Conservation (phyloP, 2,329 filamentous ascomycete genomes). For the Aspergillus latus region DNA sequence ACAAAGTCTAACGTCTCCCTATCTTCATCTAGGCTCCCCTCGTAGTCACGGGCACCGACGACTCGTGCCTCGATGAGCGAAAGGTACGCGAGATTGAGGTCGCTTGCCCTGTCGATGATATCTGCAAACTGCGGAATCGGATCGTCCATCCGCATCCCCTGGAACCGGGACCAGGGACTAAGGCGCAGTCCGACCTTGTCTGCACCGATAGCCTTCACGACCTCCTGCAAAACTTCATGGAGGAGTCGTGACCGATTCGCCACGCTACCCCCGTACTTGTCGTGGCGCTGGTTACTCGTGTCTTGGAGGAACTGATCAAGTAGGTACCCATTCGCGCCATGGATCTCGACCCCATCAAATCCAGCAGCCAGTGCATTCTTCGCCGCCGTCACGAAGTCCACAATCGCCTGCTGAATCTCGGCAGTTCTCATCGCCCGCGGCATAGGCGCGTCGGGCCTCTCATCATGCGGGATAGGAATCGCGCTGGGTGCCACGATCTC, state of each 20-base stretch:
- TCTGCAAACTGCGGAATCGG: conserved; percentile 56
- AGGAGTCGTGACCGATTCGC: conserved; percentile 55
- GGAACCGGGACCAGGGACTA: conserved; percentile 43
- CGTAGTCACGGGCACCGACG: conserved; percentile 27
- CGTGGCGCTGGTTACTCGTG: conserved; percentile 49
- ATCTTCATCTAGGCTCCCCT: conserved; percentile 21
- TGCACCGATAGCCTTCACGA: conserved; percentile 46
- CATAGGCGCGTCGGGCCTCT: conserved; percentile 24
- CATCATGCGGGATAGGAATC: conserved; percentile 7
- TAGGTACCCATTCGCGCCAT: conserved; percentile 52
- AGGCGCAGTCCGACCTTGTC: conserved; percentile 50
- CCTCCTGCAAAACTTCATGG: conserved; percentile 50
- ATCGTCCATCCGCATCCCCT: conserved; percentile 60
- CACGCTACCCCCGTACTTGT: conserved; percentile 53
- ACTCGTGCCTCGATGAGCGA: conserved; percentile 62
- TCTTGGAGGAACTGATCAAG: conserved; percentile 54
- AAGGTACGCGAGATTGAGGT: conserved; percentile 59
- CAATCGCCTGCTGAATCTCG: conserved; percentile 46
- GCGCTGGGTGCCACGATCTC: conserved; percentile 27
- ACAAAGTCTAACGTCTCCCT: conserved; percentile 42
- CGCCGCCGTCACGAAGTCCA: conserved; percentile 47
- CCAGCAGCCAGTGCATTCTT: conserved; percentile 56
- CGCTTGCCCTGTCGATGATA: conserved; percentile 52
- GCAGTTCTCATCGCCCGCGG: conserved; percentile 36
- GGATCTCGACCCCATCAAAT: conserved; percentile 54